Conservation (phyloP, 2,329 filamentous ascomycete genomes). For the Aspergillus udagawae region DNA sequence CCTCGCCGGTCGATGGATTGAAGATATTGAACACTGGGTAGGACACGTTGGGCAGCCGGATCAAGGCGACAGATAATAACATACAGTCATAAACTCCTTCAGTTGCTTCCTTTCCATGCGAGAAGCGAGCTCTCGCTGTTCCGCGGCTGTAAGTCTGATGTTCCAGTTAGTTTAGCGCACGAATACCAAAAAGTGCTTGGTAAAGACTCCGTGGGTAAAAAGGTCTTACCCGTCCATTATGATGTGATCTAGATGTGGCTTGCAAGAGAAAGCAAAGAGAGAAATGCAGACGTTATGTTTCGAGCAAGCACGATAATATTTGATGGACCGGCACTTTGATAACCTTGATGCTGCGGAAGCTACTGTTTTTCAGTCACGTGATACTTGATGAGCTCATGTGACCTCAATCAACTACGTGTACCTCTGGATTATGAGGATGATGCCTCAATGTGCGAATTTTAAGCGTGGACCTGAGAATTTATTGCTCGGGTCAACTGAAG, state of each 20-base stretch:
- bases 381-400: slow-evolving; percentile 4
- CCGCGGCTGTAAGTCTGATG: slow-evolving; percentile 64
- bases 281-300: slow-evolving; percentile 2
- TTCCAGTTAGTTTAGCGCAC: slow-evolving; percentile 6
- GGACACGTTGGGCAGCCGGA: neutral
- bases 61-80: slow-evolving; percentile 34
- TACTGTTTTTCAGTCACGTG: slow-evolving; percentile 3
- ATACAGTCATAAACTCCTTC: slow-evolving; percentile 96
- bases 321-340: neutral
- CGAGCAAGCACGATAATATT: neutral
- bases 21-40: neutral
- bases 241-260: slow-evolving; percentile 11
- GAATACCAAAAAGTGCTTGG: neutral
- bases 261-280: neutral
- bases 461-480: too few relatives aligned
- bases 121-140: slow-evolving; percentile 88
- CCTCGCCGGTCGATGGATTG: neutral
- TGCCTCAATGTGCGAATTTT: too few relatives aligned
- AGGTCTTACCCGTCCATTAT: slow-evolving; percentile 36
- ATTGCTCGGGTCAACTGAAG: too few relatives aligned
- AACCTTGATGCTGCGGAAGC: slow-evolving; percentile 10
- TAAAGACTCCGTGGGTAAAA: neutral
- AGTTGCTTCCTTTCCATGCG: slow-evolving; percentile 98
- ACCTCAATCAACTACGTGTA: neutral
- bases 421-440: too few relatives aligned